Evolutionary conservation across 495 filamentous ascomycete genomes (phyloP).

Genomic region (Hypoxylon fuscum): DNA sequence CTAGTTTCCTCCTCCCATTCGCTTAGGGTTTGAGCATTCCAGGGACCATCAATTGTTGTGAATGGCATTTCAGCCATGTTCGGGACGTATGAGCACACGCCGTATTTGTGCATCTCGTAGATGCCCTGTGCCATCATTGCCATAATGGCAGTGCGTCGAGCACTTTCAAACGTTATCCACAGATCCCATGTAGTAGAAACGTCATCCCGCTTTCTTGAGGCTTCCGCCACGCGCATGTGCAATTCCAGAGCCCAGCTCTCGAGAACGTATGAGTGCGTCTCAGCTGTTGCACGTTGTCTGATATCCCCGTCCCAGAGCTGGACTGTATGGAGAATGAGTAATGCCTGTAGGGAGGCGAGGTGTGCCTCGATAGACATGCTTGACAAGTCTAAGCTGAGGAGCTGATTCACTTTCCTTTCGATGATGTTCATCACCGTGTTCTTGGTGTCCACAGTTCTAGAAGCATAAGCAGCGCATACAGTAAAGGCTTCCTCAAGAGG

Average conservation of each 20-base stretch:
- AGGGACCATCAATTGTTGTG: not conserved
- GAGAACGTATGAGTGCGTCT: not conserved
- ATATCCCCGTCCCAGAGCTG: slow-evolving; percentile 7
- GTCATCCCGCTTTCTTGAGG: not conserved
- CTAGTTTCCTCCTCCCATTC: not conserved
- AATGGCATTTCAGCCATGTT: not conserved
- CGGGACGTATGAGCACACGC: not conserved
- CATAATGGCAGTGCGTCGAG: not conserved
- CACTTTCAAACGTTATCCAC: not conserved
- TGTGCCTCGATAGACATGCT: not conserved
- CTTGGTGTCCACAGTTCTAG: not conserved
- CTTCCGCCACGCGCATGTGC: not conserved
- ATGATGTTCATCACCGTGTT: not conserved
- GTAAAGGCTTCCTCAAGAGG: slow-evolving; percentile 1
- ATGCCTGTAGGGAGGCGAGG: not conserved
- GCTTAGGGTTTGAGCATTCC: not conserved
- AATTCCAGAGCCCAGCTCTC: not conserved
- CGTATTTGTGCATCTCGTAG: slow-evolving; percentile 1
- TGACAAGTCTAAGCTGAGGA: not conserved
- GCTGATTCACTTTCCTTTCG: not conserved
- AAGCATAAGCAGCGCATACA: not conserved
- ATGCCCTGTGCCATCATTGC: not conserved
- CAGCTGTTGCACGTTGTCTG: not conserved
- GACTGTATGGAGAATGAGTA: slow-evolving; percentile 1
- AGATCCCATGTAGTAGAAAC: not conserved